Conservation (phyloP, 1,284 basidiomycete genomes). For the Pseudozyma hubeiensis region DNA sequence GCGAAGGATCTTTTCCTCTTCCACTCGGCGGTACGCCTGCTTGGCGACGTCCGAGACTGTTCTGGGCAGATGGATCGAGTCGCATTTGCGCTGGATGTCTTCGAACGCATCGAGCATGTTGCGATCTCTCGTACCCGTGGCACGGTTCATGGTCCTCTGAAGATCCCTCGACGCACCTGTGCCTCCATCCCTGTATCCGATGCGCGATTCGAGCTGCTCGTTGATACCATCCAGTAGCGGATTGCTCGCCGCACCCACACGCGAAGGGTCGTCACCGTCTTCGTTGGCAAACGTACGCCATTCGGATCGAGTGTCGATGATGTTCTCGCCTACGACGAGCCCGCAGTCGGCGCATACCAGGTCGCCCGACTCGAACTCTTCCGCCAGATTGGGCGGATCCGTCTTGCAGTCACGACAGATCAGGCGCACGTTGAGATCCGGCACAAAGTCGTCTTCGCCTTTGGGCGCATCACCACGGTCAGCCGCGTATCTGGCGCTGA, state of each 20-base stretch:
- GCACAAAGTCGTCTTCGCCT: slow-evolving; percentile 60
- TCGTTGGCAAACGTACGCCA: slow-evolving; percentile 99
- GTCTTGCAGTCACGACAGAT: slow-evolving; percentile 90
- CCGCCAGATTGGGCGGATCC: slow-evolving; percentile 91
- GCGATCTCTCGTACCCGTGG: slow-evolving; percentile 79
- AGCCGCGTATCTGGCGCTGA: slow-evolving; percentile 61
- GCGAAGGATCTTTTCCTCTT: slow-evolving; percentile 91
- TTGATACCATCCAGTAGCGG: slow-evolving; percentile 89
- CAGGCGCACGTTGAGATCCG: slow-evolving; percentile 63
- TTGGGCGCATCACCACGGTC: slow-evolving; percentile 57
- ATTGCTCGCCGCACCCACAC: slow-evolving; percentile 96
- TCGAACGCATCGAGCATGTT: slow-evolving; percentile 88
- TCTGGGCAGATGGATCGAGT: slow-evolving; percentile 92
- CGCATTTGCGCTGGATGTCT: slow-evolving; percentile 91
- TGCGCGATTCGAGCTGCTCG: slow-evolving; percentile 91
- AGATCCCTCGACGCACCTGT: slow-evolving; percentile 91
- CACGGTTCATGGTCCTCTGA: slow-evolving; percentile 85
- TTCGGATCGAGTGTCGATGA: slow-evolving; percentile 98
- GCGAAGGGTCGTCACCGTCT: slow-evolving; percentile 94
- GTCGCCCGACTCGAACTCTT: slow-evolving; percentile 97
- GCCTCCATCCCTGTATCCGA: slow-evolving; percentile 93
- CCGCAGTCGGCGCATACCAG: slow-evolving; percentile 97
- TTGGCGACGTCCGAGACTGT: slow-evolving; percentile 94
- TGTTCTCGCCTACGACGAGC: slow-evolving; percentile 91
- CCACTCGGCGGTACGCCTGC: slow-evolving; percentile 94